Conservation (phyloP, 75 land plant species). For the Sequoia sempervirens region DNA sequence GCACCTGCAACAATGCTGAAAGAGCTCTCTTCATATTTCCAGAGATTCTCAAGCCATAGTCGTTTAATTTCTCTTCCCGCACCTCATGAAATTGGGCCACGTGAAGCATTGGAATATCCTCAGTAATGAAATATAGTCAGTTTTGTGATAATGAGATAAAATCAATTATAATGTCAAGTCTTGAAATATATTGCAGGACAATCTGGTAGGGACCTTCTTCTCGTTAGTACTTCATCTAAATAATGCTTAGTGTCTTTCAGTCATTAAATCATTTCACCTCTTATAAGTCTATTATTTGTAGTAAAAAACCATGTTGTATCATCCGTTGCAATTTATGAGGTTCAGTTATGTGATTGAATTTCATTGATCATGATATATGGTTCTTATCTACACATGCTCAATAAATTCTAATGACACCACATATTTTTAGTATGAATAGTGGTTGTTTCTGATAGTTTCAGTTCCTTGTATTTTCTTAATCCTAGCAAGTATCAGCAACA, state of each 20-base stretch:
- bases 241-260: not conserved
- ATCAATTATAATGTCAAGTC: not conserved
- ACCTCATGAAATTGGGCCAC: constrained; percentile 88
- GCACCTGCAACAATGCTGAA: constrained; percentile 99
- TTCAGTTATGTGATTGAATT: not conserved
- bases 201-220: not conserved
- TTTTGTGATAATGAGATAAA: not conserved
- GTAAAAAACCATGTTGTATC: not conserved
- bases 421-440: not conserved
- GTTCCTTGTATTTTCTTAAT: constrained; percentile 35
- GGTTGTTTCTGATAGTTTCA: not conserved
- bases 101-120: constrained; percentile 98
- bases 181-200: not conserved
- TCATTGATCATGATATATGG: not conserved
- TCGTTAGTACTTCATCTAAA: not conserved
- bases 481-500: constrained; percentile 86
- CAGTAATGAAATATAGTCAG: not conserved
- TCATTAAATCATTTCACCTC: not conserved
- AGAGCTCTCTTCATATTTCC: constrained; percentile 86
- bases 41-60: constrained; percentile 67
- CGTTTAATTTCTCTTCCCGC: constrained; percentile 83
- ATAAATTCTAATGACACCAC: not conserved
- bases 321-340: not conserved
- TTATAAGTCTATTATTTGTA: not conserved
- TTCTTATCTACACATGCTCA: not conserved